A percentile compares a stretch with the other conserved stretches of the same genome.
phyloP scores from a whole-genome alignment of 176 grass and related monocot species.

The Oryza meyeriana region DNA sequence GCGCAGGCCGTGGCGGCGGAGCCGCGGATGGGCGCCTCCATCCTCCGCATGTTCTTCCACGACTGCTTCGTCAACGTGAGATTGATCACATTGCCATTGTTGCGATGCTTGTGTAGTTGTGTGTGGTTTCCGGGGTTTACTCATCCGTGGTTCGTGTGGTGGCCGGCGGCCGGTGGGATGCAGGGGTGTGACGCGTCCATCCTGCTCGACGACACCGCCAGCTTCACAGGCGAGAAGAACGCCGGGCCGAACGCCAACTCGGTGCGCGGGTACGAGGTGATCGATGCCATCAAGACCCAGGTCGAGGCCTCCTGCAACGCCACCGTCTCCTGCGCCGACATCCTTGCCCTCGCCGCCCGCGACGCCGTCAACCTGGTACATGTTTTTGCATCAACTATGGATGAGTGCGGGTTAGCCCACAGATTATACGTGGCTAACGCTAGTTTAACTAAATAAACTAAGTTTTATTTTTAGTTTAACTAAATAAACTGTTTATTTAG shows the following conservation, averaged over 20 bases:
- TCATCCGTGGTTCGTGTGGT: neutral
- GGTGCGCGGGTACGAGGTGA: slow-evolving; percentile 72
- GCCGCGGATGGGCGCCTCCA: slow-evolving; percentile 69
- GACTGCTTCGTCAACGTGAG: slow-evolving; percentile 91
- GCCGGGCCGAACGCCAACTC: slow-evolving; percentile 67
- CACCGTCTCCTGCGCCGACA: slow-evolving; percentile 86
- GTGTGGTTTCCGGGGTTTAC: neutral
- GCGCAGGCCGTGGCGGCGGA: slow-evolving; percentile 40
- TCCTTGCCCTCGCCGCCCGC: slow-evolving; percentile 68
- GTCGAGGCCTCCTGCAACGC: slow-evolving; percentile 59
- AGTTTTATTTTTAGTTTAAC: too few relatives aligned
- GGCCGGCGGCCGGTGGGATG: neutral
- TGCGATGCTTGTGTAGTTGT: too few relatives aligned
- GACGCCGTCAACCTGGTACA: slow-evolving; percentile 65
- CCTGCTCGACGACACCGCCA: slow-evolving; percentile 60
- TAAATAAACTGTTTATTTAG: too few relatives aligned
- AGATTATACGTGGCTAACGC: too few relatives aligned
- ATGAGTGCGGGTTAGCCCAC: too few relatives aligned
- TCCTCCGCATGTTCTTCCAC: slow-evolving; percentile 83
- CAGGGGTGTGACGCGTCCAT: slow-evolving; percentile 83
- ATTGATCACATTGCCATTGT: neutral
- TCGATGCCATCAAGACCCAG: slow-evolving; percentile 73
- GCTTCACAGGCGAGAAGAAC: slow-evolving; percentile 61
- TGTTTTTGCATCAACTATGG: neutral
- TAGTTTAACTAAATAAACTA: too few relatives aligned